Conservation (phyloP, 2,329 filamentous ascomycete species). For the Colletotrichum gloeosporioides region DNA sequence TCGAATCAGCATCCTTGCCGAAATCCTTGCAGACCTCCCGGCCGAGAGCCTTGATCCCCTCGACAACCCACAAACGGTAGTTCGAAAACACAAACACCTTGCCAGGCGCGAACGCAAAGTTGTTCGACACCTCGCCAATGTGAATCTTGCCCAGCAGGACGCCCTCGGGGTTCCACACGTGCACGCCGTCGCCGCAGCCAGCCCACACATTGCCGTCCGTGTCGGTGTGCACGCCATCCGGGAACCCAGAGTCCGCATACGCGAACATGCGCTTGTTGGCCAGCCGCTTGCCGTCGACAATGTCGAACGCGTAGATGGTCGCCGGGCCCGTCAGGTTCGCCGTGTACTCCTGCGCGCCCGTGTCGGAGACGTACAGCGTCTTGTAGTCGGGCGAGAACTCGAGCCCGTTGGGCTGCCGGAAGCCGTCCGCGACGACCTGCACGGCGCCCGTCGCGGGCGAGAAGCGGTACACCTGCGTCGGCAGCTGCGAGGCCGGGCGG, state of each 20-base stretch:
- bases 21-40: constrained; percentile 28
- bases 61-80: constrained; percentile 39
- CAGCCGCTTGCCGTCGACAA: constrained; percentile 6
- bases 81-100: constrained; percentile 56
- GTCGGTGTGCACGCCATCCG: constrained; percentile 52
- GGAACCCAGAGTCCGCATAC: constrained; percentile 50
- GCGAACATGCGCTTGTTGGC: constrained; percentile 55
- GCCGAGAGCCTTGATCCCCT: constrained; percentile 21
- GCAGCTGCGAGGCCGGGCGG: constrained; percentile 46
- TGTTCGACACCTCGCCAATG: constrained; percentile 45
- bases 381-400: constrained; percentile 51
- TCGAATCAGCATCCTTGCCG: constrained; percentile 14
- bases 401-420: constrained; percentile 51
- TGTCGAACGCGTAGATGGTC: constrained; percentile 19
- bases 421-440: constrained; percentile 51
- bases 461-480: constrained; percentile 54
- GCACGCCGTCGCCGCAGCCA: constrained; percentile 54
- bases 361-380: constrained; percentile 51
- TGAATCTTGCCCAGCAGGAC: constrained; percentile 50
- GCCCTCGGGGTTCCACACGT: constrained; percentile 52
- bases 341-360: constrained; percentile 25
- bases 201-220: constrained; percentile 52
- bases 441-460: constrained; percentile 42
- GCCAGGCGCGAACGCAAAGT: constrained; percentile 52
- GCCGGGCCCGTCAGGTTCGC: not conserved